Base-by-base conservation (phyloP, 345 rosid genomes). In the Raphanus raphanistrum region DNA sequence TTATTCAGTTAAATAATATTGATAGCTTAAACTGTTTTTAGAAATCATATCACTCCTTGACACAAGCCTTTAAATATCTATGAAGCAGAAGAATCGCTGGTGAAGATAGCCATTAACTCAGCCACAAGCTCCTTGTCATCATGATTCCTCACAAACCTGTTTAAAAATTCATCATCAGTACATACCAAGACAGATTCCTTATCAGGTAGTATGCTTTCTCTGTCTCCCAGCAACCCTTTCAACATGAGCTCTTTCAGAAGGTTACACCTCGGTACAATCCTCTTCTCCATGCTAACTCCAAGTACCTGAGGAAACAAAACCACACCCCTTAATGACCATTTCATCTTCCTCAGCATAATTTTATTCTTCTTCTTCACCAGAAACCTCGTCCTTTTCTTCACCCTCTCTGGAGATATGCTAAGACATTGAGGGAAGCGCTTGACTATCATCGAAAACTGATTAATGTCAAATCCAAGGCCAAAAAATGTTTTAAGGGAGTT, bases 231-330 rank as follows among this genome's bases (percentile, higher is more conserved):
- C 28, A 73, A 28, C 10, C 84, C 83, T 70, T 78, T 81, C 3
- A 69, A 54, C 71, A 72, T 2, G 64, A 83, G 76, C 45, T 71
- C 71, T 76, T 21, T 64, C 50, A 72, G 41, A 7, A 85, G 75
- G 0, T 65, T 70, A 71, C 80, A 79, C 81, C 82, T 80, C 2
- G 88, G 88, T 0, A 85, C 17, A 48, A 57, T 79, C 66, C 79
- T 79, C 79, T 72, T 76, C 79, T 84, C 73, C 77, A 83, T 9
- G 50, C 81, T 84, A 13, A 4, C 41, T 17, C 11, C 33, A 16
- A 85, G 4, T 16, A 75, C 60, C 2, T 13, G 8, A 15, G 84
- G 85, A 25, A 0, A 7, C 11, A 1, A 63, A 32, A 0, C 11
- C 6, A 1, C 10, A 3, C 12, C 11, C 26, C 31, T 15, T 4